Evolutionary conservation across 2,329 filamentous ascomycete genomes (phyloP).

Genomic region (Lachnellula suecica): DNA sequence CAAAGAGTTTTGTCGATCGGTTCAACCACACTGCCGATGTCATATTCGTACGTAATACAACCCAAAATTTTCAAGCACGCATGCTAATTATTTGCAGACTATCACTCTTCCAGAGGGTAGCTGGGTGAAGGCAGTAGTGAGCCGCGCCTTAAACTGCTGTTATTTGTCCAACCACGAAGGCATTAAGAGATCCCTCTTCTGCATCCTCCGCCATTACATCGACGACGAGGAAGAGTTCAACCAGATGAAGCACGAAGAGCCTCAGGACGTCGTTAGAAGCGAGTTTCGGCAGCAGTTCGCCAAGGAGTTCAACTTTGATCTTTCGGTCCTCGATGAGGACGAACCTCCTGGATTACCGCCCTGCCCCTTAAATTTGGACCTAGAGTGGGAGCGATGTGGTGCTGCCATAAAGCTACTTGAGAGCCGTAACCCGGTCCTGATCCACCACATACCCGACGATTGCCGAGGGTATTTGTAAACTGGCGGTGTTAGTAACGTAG

Average conservation of each 20-base stretch:
- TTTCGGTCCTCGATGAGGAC: neutral
- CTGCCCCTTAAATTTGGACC: neutral
- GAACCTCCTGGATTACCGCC: neutral
- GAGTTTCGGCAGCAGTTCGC: slow-evolving; percentile 26
- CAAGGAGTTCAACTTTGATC: slow-evolving; percentile 22
- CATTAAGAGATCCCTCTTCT: slow-evolving; percentile 22
- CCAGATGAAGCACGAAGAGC: slow-evolving; percentile 9
- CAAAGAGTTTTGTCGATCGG: neutral
- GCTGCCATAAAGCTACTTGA: neutral
- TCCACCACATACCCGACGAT: no score
- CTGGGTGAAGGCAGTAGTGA: slow-evolving; percentile 13
- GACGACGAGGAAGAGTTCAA: slow-evolving; percentile 12
- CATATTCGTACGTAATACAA: slow-evolving; percentile 26
- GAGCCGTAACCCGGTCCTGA: neutral
- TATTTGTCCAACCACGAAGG: slow-evolving; percentile 9
- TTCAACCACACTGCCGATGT: slow-evolving; percentile 19
- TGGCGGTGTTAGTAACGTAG: no score
- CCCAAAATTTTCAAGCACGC: neutral
- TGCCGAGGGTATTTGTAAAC: no score
- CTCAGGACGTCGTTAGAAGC: slow-evolving; percentile 7
- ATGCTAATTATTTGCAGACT: slow-evolving; percentile 13
- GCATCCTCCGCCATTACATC: slow-evolving; percentile 23
- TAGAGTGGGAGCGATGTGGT: neutral
- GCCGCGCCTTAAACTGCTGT: slow-evolving; percentile 21
- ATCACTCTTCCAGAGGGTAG: slow-evolving; percentile 16